Base-by-base conservation (phyloP, 768 basidiomycete genomes). In the Gautieria morchelliformis region DNA sequence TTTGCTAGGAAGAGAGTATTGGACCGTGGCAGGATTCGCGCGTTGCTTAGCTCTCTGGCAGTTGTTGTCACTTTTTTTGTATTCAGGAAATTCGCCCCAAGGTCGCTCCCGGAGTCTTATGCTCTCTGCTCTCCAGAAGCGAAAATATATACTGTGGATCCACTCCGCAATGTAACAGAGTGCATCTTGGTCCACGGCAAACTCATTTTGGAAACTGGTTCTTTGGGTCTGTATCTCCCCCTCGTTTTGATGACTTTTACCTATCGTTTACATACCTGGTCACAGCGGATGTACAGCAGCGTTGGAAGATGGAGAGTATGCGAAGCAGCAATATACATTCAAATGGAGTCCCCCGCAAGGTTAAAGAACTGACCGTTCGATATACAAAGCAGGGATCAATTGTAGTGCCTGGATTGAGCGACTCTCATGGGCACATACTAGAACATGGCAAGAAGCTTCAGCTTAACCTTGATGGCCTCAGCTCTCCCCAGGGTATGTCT, bases 351-450 rank as follows among this genome's bases (percentile, higher is more conserved):
- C 48, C 48, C 33, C 30, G 12, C 10, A 24, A 39, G 7, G 24
- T 35, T 33, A 5, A 24, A 24, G 22, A 24, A 12, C 30, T 56
- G 14, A 3, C 46, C n/a, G 27, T 57, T 35, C 46, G 45, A 48
- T 50, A 50, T 32, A 42, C 84, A 58, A 69, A 74, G 49, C 65
- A 74, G 41, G 81, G 78, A 15, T 75, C 75, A 22, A 77, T 83
- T 50, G 69, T 90, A 12, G 79, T 89, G 6, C 89, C 89, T 0
- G 89, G 89, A 19, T 72, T 57, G 46, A 57, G 59, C 86, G 90
- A 93, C 67, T 82, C 89, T 0, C 90, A 93, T 68, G 89, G 84
- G 0, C 91, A 93, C 66, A 70, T 91, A 19, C 65, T 91, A 35
- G 74, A 80, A 32, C 87, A 90, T 61, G 92, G 91, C 1, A 82